phyloP scores from a whole-genome alignment of 306 rosid species.

The Prunus davidiana region DNA sequence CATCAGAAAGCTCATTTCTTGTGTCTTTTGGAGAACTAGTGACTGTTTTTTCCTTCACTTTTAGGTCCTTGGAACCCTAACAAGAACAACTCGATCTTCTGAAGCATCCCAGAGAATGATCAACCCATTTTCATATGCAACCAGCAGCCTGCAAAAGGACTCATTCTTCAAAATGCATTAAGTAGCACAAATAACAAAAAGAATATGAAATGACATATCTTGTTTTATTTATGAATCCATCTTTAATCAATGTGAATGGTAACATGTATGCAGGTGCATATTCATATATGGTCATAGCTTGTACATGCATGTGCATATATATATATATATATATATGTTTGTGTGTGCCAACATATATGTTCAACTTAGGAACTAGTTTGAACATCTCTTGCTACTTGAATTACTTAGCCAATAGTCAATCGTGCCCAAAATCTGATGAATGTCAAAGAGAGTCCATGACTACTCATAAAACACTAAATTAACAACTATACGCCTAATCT shows the following conservation, averaged over 20 bases:
- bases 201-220: neutral
- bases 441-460: neutral
- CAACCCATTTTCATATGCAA: constrained; percentile 79
- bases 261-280: neutral
- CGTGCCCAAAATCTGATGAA: neutral
- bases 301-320: neutral
- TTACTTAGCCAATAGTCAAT: neutral
- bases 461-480: neutral
- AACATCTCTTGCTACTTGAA: neutral
- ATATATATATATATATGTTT: neutral
- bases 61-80: constrained; percentile 60
- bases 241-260: neutral
- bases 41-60: constrained; percentile 40
- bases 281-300: neutral
- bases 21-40: constrained; percentile 34
- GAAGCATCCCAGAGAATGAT: constrained; percentile 87
- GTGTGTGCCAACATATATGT: neutral
- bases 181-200: neutral
- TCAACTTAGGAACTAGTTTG: neutral
- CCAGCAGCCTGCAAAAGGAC: constrained; percentile 62
- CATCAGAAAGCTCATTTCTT: constrained; percentile 36
- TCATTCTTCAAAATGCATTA: constrained; percentile 13
- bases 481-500: neutral
- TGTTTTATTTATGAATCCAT: neutral
- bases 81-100: constrained; percentile 64